phyloP scores from a whole-genome alignment of 345 rosid species.

The Erodium maritimum region DNA sequence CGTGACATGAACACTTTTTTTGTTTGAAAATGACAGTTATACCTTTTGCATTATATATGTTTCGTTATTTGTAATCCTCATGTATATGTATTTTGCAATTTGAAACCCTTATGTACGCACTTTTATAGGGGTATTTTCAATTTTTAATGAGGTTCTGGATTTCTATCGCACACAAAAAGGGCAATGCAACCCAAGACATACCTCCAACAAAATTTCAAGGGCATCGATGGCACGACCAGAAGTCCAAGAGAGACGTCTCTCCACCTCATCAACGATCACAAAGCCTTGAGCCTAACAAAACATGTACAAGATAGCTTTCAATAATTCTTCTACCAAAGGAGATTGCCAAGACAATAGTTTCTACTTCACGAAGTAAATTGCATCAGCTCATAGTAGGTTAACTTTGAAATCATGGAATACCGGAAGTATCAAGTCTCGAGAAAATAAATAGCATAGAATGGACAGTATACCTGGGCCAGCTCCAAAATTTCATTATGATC shows the following conservation, averaged over 20 bases:
- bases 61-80: no score
- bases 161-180: no score
- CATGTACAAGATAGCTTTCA: background rate
- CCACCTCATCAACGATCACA: conserved; percentile 76
- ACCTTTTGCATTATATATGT: no score
- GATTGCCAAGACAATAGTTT: no score
- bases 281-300: conserved; percentile 62
- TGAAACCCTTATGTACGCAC: no score
- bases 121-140: background rate
- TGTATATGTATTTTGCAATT: no score
- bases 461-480: conserved; percentile 60
- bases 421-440: background rate
- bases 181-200: conserved; percentile 10
- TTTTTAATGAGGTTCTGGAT: background rate
- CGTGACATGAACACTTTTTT: no score
- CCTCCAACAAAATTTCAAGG: conserved; percentile 69
- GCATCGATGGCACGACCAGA: conserved; percentile 73
- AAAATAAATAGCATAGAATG: background rate
- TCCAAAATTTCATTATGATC: conserved; percentile 89
- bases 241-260: conserved; percentile 66
- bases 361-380: no score
- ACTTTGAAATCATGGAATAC: background rate
- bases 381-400: background rate
- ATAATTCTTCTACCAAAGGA: background rate
- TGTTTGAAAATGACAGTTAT: no score